Base-by-base conservation (phyloP, 148 eudicot genomes). In the Vaccinium macrocarpon region DNA sequence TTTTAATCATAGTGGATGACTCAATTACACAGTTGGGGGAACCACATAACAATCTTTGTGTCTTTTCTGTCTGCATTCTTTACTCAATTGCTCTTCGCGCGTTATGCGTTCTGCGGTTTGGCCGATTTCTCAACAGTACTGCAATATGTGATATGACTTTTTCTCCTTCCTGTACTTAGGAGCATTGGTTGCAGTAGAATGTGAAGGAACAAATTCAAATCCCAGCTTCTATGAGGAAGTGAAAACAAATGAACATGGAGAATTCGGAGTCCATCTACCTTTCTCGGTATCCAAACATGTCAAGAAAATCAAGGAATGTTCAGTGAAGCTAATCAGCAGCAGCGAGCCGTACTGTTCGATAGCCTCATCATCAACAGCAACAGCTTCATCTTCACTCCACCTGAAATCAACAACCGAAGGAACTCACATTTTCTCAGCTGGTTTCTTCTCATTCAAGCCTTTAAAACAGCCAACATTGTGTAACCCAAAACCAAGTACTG, bases 141-240 rank as follows among this genome's bases (percentile, higher is more conserved):
- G 18, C 71, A 48, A 52, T 15, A 35, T 76, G 42, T 35, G 21
- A 13, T 27, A 2, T 19, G 29, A 83, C 14, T 3, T 27, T 13
- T 68, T 68, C 13, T 13, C 38, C 18, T 12, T 46, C 7, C 21
- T 61, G 72, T 59, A 66, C 7, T 80, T 84, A 97, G 99, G 98
- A 68, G 98, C 97, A 81, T 84, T 91, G 48, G 95, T 95, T 59
- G 95, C 92, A 38, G 95, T 95, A 15, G 92, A 91, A 88, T 97
- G 98, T 81, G 86, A 78, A 81, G 89, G 86, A 50, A 81, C 56
- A 32, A 74, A 23, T 10, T 76, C 85, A 29, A 85, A 59, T 59
- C 79, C 88, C 38, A 82, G 78, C 53, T 94, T 97, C 82, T 71
- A 81, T 6, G 76, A 90, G 35, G 92, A 92, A 80, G 93, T 85